A percentile compares a stretch with the other conserved stretches of the same genome.
Evolutionary conservation across 2,329 filamentous ascomycete genomes (phyloP).

Genomic region (Fusarium subtropicale): DNA sequence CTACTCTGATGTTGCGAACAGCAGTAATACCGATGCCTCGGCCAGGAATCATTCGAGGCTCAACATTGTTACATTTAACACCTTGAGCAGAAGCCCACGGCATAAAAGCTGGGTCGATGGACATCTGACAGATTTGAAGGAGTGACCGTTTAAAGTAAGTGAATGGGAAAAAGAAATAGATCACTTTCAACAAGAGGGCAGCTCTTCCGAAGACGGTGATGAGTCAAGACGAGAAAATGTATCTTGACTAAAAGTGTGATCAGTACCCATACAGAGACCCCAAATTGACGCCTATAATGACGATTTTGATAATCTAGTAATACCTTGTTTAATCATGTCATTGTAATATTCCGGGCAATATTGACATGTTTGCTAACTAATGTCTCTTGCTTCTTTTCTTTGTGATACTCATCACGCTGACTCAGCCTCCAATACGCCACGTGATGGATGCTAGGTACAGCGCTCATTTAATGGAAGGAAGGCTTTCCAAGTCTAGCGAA

Average conservation of each 20-base stretch:
- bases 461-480: slow-evolving; percentile 2
- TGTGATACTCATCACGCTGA: slow-evolving; percentile 4
- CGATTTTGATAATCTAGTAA: not conserved
- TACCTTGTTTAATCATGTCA: not conserved
- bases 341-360: slow-evolving; percentile 12
- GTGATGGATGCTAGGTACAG: slow-evolving; percentile 30
- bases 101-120: slow-evolving; percentile 58
- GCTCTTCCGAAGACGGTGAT: not conserved
- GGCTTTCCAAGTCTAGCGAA: not conserved
- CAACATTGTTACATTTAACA: slow-evolving; percentile 65
- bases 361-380: not conserved
- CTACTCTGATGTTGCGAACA: slow-evolving; percentile 72
- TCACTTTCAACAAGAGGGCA: not conserved
- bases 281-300: not conserved
- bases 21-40: slow-evolving; percentile 84
- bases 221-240: slow-evolving; percentile 1
- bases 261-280: not conserved
- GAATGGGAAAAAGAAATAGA: not conserved
- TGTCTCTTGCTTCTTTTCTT: not conserved
- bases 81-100: slow-evolving; percentile 70
- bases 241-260: not conserved
- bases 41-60: slow-evolving; percentile 73
- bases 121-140: slow-evolving; percentile 24
- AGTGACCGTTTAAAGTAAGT: not conserved
- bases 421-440: slow-evolving; percentile 23